These are phyloP conservation scores for Apiospora hydei DNA, from an alignment of 2,329 filamentous ascomycete species.

Conservation along the genomic window DNA sequence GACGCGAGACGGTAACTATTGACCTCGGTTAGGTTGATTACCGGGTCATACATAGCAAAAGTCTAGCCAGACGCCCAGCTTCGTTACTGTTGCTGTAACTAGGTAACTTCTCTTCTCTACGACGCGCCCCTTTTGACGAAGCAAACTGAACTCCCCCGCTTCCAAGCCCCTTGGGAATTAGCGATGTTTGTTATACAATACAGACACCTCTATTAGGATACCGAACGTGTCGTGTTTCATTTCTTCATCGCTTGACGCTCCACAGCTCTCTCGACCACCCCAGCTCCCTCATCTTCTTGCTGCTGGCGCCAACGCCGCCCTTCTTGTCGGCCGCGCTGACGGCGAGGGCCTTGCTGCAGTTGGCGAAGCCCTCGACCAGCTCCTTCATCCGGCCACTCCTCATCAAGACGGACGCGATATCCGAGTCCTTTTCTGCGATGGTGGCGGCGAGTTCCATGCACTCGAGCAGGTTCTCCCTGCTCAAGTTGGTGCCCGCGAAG, in stretches of 20 bases:
- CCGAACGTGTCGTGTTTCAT: neutral
- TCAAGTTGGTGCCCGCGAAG: constrained; percentile 76
- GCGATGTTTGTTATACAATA: constrained; percentile 14
- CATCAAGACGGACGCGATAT: constrained; percentile 70
- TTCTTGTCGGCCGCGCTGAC: constrained; percentile 64
- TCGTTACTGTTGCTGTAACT: neutral
- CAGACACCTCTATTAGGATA: constrained; percentile 4
- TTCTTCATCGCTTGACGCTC: constrained; percentile 57
- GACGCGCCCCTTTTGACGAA: neutral
- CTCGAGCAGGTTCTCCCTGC: constrained; percentile 78
- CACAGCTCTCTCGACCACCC: constrained; percentile 71
- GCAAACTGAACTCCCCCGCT: neutral
- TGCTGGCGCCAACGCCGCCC: constrained; percentile 50
- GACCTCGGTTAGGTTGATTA: neutral
- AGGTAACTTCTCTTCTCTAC: neutral
- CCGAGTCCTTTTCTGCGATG: constrained; percentile 74
- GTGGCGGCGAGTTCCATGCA: constrained; percentile 85
- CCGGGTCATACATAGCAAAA: neutral
- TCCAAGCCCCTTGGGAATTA: neutral
- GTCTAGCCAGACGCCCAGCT: neutral
- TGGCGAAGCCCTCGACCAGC: constrained; percentile 77
- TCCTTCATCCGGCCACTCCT: constrained; percentile 74
- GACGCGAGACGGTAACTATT: neutral
- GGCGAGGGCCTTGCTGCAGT: constrained; percentile 75
- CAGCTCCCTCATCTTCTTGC: constrained; percentile 67